Percentiles rank a stretch among this genome's conserved stretches.
These are phyloP conservation scores for Paraglomus brasilianum DNA, from an alignment of 192 early-diverging fungal genomes.

Conservation along the genomic window DNA sequence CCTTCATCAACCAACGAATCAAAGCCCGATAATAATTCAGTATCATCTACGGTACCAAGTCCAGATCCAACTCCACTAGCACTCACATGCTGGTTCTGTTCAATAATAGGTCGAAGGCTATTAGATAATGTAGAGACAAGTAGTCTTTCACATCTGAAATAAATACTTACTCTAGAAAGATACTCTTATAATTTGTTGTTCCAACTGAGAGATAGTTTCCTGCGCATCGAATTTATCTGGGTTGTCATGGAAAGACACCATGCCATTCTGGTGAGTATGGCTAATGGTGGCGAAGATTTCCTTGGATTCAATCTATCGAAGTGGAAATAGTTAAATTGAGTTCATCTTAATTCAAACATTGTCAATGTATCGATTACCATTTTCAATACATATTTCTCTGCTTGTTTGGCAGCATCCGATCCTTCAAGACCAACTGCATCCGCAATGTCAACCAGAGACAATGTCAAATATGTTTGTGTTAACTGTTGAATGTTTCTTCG, in stretches of 20 bases:
- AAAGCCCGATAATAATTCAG: conserved; percentile 12
- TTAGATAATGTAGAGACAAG: too few relatives aligned
- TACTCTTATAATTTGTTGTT: conserved; percentile 44
- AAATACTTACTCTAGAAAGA: conserved; percentile 18
- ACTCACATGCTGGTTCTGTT: conserved; percentile 6
- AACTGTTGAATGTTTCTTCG: conserved; percentile 65
- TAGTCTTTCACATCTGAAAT: too few relatives aligned
- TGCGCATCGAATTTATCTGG: conserved; percentile 48
- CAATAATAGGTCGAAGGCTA: too few relatives aligned
- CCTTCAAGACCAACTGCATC: conserved; percentile 50
- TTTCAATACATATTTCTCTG: conserved; percentile 53
- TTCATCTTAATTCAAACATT: not conserved
- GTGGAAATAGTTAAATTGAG: not conserved
- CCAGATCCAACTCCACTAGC: not conserved
- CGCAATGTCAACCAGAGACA: conserved; percentile 71
- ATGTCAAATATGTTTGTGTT: conserved; percentile 75
- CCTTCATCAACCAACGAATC: conserved; percentile 19
- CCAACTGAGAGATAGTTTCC: conserved; percentile 45
- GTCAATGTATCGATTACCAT: conserved; percentile 50
- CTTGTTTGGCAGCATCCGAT: conserved; percentile 38
- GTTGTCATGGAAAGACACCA: conserved; percentile 73
- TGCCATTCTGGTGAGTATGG: conserved; percentile 47
- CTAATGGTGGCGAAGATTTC: conserved; percentile 52
- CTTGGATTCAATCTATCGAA: conserved; percentile 46
- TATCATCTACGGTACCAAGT: conserved; percentile 10